Conservation (phyloP, 2,329 filamentous ascomycete genomes). For the Arthrobotrys musiformis region DNA sequence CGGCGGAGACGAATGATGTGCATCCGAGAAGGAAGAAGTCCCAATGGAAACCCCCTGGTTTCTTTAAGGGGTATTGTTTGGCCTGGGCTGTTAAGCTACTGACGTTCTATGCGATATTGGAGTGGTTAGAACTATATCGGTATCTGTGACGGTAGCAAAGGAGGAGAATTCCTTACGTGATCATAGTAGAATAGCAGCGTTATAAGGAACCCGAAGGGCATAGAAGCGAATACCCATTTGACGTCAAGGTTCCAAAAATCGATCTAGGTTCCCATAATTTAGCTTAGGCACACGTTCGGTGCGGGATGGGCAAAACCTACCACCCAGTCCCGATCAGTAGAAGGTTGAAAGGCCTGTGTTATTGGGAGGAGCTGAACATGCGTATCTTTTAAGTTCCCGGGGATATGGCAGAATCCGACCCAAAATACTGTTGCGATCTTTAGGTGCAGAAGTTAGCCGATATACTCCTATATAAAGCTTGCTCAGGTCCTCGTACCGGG, state of each 20-base stretch:
- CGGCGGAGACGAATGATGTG: constrained; percentile 78
- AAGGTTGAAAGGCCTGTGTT: constrained; percentile 81
- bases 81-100: constrained; percentile 70
- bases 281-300: constrained; percentile 63
- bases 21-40: constrained; percentile 82
- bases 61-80: constrained; percentile 81
- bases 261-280: constrained; percentile 68
- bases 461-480: neutral
- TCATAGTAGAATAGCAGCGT: constrained; percentile 70
- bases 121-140: neutral
- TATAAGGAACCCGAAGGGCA: constrained; percentile 68
- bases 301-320: constrained; percentile 60
- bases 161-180: constrained; percentile 62
- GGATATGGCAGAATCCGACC: constrained; percentile 69
- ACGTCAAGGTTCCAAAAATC: constrained; percentile 68
- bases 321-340: constrained; percentile 69
- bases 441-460: neutral
- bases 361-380: constrained; percentile 78
- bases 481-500: constrained; percentile 61
- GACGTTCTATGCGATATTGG: constrained; percentile 64
- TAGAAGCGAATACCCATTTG: constrained; percentile 68
- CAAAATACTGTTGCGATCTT: constrained; percentile 68
- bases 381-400: constrained; percentile 72
- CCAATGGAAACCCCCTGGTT: constrained; percentile 87
- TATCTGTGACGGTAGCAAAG: no score